Conservation (phyloP, 2,329 filamentous ascomycete species). For the Beauveria rudraprayagi region DNA sequence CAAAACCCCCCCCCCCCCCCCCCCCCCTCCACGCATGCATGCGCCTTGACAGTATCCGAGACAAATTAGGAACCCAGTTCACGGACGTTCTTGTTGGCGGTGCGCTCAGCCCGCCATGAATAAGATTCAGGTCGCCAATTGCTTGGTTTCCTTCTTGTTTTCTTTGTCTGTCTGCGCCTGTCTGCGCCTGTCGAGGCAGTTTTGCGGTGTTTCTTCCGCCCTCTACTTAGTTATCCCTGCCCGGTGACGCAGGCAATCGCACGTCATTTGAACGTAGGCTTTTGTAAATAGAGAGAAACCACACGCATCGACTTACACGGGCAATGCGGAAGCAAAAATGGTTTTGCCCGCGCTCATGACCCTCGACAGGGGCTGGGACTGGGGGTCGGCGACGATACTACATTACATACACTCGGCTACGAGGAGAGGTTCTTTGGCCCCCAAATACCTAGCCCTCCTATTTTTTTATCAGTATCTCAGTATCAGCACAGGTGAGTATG, state of each 20-base stretch:
- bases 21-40: neutral
- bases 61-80: conserved; percentile 4
- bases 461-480: no score
- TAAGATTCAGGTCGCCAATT: conserved; percentile 5
- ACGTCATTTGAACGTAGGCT: neutral
- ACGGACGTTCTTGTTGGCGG: conserved; percentile 1
- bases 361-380: neutral
- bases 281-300: neutral
- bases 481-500: no score
- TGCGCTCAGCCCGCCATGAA: conserved; percentile 3
- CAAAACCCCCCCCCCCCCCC: no score
- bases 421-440: no score
- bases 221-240: neutral
- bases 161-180: no score
- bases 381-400: no score
- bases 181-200: neutral
- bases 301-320: neutral
- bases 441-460: no score
- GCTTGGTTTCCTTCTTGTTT: no score
- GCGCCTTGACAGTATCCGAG: conserved; percentile 7
- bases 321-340: neutral
- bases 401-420: no score
- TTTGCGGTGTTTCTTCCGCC: neutral
- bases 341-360: neutral
- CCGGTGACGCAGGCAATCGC: neutral